phyloP scores from a whole-genome alignment of 495 filamentous ascomycete genomes.

The Penicillium longicatenatum region DNA sequence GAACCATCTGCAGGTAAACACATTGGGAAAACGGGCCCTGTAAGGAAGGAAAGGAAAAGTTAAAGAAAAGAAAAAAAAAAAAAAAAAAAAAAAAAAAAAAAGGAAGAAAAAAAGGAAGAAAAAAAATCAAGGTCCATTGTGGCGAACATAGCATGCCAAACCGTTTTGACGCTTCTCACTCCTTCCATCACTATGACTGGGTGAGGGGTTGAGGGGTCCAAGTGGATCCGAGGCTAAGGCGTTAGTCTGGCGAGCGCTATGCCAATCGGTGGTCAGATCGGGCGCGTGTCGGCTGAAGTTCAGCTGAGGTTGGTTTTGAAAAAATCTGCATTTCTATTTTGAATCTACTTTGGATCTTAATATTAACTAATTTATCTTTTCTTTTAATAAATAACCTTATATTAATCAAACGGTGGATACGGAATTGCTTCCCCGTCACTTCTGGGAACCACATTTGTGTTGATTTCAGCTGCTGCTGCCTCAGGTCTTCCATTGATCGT shows the following conservation, averaged over 20 bases:
- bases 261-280: constrained; percentile 25
- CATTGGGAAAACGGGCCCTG: not conserved
- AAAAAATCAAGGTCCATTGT: constrained; percentile 4
- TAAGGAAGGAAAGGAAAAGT: too few species aligned
- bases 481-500: constrained; percentile 10
- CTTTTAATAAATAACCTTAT: too few species aligned
- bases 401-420: constrained; percentile 3
- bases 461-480: constrained; percentile 11
- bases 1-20: not conserved
- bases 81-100: not conserved
- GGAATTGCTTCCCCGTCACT: not conserved
- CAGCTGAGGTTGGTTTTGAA: constrained; percentile 27
- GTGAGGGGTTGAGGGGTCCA: constrained; percentile 6
- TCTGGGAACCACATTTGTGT: not conserved
- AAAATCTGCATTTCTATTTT: not conserved
- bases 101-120: not conserved
- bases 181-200: not conserved
- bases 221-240: constrained; percentile 24
- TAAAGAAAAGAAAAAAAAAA: not conserved
- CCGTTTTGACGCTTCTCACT: constrained; percentile 5
- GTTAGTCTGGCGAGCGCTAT: constrained; percentile 19
- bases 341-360: too few species aligned
- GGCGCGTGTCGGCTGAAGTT: constrained; percentile 22
- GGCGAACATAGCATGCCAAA: constrained; percentile 11
- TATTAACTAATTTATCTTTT: too few species aligned